Conservation (phyloP, 2,329 filamentous ascomycete species). For the Akanthomyces dipterigenus region DNA sequence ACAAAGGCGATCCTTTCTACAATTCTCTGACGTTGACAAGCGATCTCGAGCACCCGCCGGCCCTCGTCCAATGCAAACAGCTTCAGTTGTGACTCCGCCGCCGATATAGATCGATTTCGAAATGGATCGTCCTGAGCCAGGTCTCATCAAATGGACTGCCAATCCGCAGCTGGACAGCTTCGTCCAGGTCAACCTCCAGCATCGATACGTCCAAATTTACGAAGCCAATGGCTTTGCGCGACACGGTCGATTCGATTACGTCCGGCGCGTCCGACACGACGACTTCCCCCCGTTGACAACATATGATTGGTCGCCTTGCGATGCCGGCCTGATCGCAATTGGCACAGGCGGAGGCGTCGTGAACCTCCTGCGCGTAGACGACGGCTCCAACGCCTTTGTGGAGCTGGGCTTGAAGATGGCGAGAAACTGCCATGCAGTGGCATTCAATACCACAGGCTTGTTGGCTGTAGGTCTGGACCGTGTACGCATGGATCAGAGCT, state of each 20-base stretch:
- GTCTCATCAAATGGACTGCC: constrained; percentile 61
- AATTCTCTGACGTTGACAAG: not conserved
- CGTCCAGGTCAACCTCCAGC: constrained; percentile 58
- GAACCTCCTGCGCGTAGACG: constrained; percentile 65
- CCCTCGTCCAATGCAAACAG: not conserved
- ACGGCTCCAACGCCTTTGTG: constrained; percentile 57
- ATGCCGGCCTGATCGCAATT: constrained; percentile 63
- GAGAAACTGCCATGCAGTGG: constrained; percentile 72
- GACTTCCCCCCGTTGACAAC: constrained; percentile 58
- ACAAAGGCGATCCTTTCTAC: not conserved
- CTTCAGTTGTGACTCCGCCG: not conserved
- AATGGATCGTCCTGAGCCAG: constrained; percentile 55
- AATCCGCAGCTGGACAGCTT: constrained; percentile 53
- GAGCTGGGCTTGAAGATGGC: constrained; percentile 68
- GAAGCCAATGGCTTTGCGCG: constrained; percentile 54
- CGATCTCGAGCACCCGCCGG: not conserved
- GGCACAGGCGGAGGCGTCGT: constrained; percentile 71
- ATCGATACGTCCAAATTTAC: constrained; percentile 56
- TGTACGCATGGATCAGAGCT: constrained; percentile 72
- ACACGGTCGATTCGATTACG: constrained; percentile 50
- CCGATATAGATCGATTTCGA: not conserved
- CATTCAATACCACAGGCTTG: constrained; percentile 65
- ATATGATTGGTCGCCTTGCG: constrained; percentile 59
- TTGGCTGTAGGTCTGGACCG: constrained; percentile 74
- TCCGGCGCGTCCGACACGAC: constrained; percentile 51